phyloP scores from a whole-genome alignment of 108 stramenopile species.

The Cyclostephanos tholiformis region DNA sequence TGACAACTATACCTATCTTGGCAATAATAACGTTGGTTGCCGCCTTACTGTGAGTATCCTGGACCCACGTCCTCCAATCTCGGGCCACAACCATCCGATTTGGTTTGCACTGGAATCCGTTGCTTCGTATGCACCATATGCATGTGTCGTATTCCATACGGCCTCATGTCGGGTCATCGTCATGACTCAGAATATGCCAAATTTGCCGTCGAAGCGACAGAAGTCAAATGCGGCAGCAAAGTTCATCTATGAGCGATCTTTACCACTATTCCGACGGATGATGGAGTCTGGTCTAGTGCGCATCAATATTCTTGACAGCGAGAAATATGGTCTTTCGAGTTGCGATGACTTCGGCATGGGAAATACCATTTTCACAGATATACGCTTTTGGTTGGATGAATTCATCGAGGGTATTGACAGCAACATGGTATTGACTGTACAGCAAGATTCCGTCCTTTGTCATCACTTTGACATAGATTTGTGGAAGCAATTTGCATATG shows the following conservation, averaged over 20 bases:
- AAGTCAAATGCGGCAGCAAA: neutral
- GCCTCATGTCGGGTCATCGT: neutral
- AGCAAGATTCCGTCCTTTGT: neutral
- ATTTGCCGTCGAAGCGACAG: neutral
- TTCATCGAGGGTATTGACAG: neutral
- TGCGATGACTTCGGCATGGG: neutral
- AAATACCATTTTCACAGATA: neutral
- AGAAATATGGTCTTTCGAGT: neutral
- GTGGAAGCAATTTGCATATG: neutral
- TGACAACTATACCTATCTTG: neutral
- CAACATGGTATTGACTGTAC: neutral
- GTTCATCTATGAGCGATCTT: neutral
- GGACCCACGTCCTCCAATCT: neutral
- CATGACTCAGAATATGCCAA: neutral
- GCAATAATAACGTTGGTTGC: neutral
- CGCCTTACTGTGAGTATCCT: neutral
- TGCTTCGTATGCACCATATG: neutral
- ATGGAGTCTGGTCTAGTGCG: neutral
- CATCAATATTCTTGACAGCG: neutral
- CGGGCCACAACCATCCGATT: neutral
- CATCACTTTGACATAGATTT: neutral
- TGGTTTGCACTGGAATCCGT: neutral
- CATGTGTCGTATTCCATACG: neutral
- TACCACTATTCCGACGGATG: constrained; percentile 6
- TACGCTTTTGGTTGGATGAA: neutral